A percentile compares a stretch with the other conserved stretches of the same genome.
Conservation (phyloP, 1,284 basidiomycete species). For the Microstroma glucosiphilum region DNA sequence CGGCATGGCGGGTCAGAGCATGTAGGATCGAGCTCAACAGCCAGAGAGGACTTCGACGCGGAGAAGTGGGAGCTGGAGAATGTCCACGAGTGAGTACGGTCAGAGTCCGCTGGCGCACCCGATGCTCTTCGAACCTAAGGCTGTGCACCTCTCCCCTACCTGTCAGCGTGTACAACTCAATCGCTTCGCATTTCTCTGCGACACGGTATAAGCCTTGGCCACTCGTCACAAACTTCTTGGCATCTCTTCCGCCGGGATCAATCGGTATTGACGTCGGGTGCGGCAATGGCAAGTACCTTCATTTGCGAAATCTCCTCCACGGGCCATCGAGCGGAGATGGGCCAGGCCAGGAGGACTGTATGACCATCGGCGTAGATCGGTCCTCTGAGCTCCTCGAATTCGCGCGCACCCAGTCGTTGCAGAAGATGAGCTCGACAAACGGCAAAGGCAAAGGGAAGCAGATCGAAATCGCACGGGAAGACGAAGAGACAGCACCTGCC, state of each 20-base stretch:
- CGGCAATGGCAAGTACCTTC: conserved; percentile 93
- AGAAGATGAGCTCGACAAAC: background rate
- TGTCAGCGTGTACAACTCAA: conserved; percentile 70
- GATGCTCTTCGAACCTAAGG: background rate
- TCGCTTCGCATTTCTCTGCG: conserved; percentile 83
- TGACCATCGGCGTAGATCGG: conserved; percentile 57
- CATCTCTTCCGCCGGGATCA: conserved; percentile 66
- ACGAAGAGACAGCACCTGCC: background rate
- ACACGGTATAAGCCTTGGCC: conserved; percentile 99
- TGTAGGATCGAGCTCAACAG: background rate
- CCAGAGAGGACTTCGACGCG: conserved; percentile 18
- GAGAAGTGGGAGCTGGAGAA: conserved; percentile 41
- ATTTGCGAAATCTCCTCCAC: conserved; percentile 20
- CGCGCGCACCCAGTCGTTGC: conserved; percentile 14
- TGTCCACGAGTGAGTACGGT: conserved; percentile 45
- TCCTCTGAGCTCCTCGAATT: conserved; percentile 59
- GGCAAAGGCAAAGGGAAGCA: background rate
- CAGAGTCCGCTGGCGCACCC: background rate
- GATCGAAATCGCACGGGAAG: background rate
- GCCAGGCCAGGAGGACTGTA: conserved; percentile 17
- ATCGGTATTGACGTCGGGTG: conserved; percentile 90
- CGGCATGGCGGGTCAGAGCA: background rate
- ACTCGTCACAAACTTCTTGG: conserved; percentile 74
- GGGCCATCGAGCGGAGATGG: background rate
- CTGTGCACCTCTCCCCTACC: background rate